A percentile compares a stretch with the other conserved stretches of the same genome.
These are phyloP conservation scores for Cylindricascospora bacillispora DNA, from an alignment of 1,139 yeast species.

Conservation along the genomic window DNA sequence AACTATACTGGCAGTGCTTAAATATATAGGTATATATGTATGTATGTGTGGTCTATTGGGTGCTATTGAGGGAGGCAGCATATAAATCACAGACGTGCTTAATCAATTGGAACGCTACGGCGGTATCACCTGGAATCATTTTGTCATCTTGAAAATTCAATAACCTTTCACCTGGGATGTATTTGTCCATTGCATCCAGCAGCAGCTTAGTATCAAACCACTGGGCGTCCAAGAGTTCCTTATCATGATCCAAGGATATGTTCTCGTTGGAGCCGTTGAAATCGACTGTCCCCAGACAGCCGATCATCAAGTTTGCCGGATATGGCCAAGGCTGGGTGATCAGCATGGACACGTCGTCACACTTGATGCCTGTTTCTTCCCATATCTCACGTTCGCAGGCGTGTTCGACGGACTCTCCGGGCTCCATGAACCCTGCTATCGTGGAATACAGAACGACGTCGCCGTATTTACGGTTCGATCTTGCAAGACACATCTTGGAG, in stretches of 20 bases:
- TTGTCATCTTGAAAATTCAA: slow-evolving; percentile 23
- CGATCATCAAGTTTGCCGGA: slow-evolving; percentile 88
- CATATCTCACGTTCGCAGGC: slow-evolving; percentile 83
- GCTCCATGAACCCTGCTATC: slow-evolving; percentile 93
- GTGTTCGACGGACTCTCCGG: slow-evolving; percentile 81
- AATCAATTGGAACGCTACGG: slow-evolving; percentile 37
- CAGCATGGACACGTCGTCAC: slow-evolving; percentile 43
- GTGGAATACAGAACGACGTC: slow-evolving; percentile 57
- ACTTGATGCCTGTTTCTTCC: slow-evolving; percentile 87
- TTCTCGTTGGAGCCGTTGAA: slow-evolving; percentile 46
- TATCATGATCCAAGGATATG: slow-evolving; percentile 68
- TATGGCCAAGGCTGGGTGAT: slow-evolving; percentile 94
- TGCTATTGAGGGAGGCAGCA: slow-evolving; percentile 10
- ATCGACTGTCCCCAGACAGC: slow-evolving; percentile 68
- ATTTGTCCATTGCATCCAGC: slow-evolving; percentile 29
- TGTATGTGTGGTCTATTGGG: neutral
- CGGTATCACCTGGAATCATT: slow-evolving; percentile 35
- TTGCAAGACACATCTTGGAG: slow-evolving; percentile 56
- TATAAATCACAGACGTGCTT: slow-evolving; percentile 19
- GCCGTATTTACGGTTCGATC: slow-evolving; percentile 42
- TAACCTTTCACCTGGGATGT: slow-evolving; percentile 13
- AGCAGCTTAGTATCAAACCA: slow-evolving; percentile 62
- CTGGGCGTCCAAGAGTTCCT: slow-evolving; percentile 70
- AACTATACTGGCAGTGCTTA: neutral
- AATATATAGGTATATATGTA: neutral